These are phyloP conservation scores for Thelonectria discophora DNA, from an alignment of 2,329 filamentous ascomycete genomes.

Conservation along the genomic window DNA sequence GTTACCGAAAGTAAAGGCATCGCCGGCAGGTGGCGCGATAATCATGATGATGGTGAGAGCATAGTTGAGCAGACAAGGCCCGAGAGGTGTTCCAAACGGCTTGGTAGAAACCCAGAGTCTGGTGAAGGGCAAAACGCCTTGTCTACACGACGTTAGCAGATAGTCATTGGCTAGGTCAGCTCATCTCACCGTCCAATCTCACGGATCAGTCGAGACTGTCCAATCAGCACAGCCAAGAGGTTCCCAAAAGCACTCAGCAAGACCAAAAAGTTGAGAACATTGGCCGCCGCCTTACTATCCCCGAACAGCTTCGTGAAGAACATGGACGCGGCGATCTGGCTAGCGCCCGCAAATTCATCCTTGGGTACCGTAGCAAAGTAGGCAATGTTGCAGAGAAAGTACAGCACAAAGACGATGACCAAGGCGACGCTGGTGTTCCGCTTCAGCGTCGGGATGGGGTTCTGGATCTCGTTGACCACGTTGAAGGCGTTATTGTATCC, in stretches of 20 bases:
- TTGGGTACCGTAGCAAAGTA: constrained; percentile 65
- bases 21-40: constrained; percentile 66
- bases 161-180: background rate
- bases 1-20: constrained; percentile 69
- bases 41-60: constrained; percentile 67
- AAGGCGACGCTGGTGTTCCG: constrained; percentile 60
- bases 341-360: constrained; percentile 58
- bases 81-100: constrained; percentile 70
- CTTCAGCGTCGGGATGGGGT: constrained; percentile 64
- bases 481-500: constrained; percentile 71
- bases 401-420: constrained; percentile 60
- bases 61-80: constrained; percentile 67
- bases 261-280: constrained; percentile 67
- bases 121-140: constrained; percentile 67
- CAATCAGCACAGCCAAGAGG: constrained; percentile 63
- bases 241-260: constrained; percentile 67
- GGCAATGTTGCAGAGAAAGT: constrained; percentile 67
- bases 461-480: constrained; percentile 68
- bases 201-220: constrained; percentile 63
- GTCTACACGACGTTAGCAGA: constrained; percentile 44
- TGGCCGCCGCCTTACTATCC: constrained; percentile 51
- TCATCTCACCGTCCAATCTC: constrained; percentile 61
- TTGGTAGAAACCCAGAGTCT: constrained; percentile 68
- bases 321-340: constrained; percentile 62
- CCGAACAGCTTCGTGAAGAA: constrained; percentile 68